These are phyloP conservation scores for Grammothele lineata DNA, from an alignment of 768 basidiomycete species.

Conservation along the genomic window DNA sequence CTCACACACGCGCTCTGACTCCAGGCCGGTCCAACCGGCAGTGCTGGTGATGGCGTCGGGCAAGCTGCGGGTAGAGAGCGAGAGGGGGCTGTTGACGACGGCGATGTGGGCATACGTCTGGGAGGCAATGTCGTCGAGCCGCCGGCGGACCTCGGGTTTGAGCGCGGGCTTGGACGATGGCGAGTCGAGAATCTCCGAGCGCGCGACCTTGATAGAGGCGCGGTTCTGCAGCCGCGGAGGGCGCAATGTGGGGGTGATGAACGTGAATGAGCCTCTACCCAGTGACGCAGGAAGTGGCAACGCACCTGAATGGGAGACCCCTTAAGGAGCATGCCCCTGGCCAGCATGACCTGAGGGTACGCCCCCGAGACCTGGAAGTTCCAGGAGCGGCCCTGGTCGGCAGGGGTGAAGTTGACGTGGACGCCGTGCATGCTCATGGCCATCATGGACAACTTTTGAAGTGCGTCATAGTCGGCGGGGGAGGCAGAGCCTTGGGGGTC, in stretches of 20 bases:
- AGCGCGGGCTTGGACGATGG: conserved; percentile 73
- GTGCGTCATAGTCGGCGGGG: conserved; percentile 62
- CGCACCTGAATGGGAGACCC: conserved; percentile 83
- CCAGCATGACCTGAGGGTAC: conserved; percentile 90
- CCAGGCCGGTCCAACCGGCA: conserved; percentile 85
- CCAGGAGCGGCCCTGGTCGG: conserved; percentile 72
- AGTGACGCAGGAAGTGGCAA: background rate
- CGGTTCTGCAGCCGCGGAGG: conserved; percentile 52
- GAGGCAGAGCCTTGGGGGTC: conserved; percentile 29
- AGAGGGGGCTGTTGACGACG: conserved; percentile 81
- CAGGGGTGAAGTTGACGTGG: conserved; percentile 73
- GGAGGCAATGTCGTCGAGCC: conserved; percentile 91
- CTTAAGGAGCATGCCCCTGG: conserved; percentile 84
- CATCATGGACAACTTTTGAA: conserved; percentile 68
- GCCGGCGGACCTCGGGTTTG: conserved; percentile 76
- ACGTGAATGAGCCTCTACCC: background rate
- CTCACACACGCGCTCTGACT: conserved; percentile 92
- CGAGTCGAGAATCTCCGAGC: conserved; percentile 90
- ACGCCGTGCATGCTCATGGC: conserved; percentile 80
- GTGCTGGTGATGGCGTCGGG: conserved; percentile 73
- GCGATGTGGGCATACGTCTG: conserved; percentile 92
- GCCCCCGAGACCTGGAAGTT: conserved; percentile 89
- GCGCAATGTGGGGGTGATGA: background rate
- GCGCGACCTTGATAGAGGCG: conserved; percentile 82
- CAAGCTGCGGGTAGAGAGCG: conserved; percentile 70